Conservation (phyloP, 1,284 basidiomycete genomes). For the Moesziomyces sp. region DNA sequence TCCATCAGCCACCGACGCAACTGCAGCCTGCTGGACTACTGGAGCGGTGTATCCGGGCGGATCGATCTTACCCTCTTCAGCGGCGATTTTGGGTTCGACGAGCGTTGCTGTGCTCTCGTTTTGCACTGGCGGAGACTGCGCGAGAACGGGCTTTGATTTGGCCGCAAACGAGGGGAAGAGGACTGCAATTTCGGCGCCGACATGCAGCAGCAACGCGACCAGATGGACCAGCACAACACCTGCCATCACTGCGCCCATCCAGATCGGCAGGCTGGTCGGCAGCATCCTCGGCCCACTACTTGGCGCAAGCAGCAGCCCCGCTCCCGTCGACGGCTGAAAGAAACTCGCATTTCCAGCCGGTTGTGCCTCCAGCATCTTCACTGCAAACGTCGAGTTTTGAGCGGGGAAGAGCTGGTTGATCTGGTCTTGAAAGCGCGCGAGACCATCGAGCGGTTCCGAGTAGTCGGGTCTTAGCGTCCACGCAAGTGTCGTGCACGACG, state of each 20-base stretch:
- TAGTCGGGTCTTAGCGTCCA: constrained; percentile 27
- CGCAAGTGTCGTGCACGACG: constrained; percentile 10
- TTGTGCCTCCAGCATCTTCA: background rate
- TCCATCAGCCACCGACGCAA: background rate
- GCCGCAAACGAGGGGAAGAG: constrained; percentile 11
- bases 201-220: constrained; percentile 15
- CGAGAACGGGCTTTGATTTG: background rate
- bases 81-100: constrained; percentile 1
- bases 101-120: constrained; percentile 18
- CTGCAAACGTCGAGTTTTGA: background rate
- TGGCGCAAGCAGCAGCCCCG: background rate
- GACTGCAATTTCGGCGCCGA: constrained; percentile 16
- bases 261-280: constrained; percentile 14
- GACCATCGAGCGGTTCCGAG: constrained; percentile 7
- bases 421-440: constrained; percentile 13
- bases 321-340: background rate
- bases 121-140: background rate
- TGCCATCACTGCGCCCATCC: constrained; percentile 18
- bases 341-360: background rate
- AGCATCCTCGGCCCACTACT: background rate
- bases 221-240: constrained; percentile 10
- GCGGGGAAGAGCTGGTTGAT: constrained; percentile 15
- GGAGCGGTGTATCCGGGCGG: constrained; percentile 17
- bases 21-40: background rate
- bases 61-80: background rate